Base-by-base conservation (phyloP, 345 rosid genomes). In the Euphorbia tirucalli region DNA sequence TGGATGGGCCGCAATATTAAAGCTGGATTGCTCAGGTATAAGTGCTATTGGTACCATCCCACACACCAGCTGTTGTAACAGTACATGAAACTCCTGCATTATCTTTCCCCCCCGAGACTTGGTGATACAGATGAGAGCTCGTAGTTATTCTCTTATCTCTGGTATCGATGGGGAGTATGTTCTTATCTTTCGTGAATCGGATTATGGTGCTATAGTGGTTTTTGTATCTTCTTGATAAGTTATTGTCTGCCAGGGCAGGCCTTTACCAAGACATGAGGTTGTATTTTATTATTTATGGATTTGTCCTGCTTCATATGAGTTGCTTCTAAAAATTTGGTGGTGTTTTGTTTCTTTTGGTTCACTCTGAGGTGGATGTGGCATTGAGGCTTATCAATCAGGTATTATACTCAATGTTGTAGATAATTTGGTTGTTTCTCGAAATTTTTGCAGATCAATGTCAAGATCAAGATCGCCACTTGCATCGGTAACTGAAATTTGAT, bases 371-470 rank as follows among this genome's bases (percentile, higher is more conserved):
- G 77, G 80, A 74, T 52, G 32, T 49, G 65, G 68, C 32, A n/a
- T 41, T 74, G 72, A 70, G 66, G 71, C 67, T 49, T 52, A 67
- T 74, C 64, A 76, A 52, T 73, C 68, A 69, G 77, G 58, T 30
- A 35, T 78, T 74, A 44, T 74, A 57, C 73, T 73, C 52, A 68
- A 37, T 67, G 21, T 49, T 61, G 27, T 77, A 59, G 61, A 66
- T 71, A 64, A 74, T 48, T 74, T 62, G 74, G 46, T 77, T 75
- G 71, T 63, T 66, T 71, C 39, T 80, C 75, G 74, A 67, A 75
- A 28, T 75, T 77, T 79, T 86, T 86, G 88, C 90, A 89, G 96
- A 75, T 89, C 93, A 11, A 69, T 7, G 4, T 85, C 89, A 44
- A 84, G 88, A 48, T 90, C 95, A 44, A 70, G 78, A 52, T 86